Evolutionary conservation across 176 grass and related monocot species (phyloP).

Genomic region (Avena eriantha): DNA sequence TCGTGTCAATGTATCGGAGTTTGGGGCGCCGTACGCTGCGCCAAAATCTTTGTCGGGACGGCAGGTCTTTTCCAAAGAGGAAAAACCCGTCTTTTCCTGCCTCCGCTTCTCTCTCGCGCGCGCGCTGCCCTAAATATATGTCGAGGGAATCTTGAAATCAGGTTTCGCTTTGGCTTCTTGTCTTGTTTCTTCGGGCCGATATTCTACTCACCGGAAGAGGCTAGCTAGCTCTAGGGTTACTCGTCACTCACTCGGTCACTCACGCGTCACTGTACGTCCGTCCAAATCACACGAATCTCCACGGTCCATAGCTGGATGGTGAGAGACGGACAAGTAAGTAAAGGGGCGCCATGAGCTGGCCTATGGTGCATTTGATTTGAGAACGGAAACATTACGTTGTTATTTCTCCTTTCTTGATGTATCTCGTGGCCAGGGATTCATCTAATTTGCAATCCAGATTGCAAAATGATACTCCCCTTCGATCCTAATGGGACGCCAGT

Average conservation of each 20-base stretch:
- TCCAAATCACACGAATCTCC: slow-evolving; percentile 33
- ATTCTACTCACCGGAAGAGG: slow-evolving; percentile 43
- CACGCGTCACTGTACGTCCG: slow-evolving; percentile 36
- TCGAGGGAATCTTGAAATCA: slow-evolving; percentile 50
- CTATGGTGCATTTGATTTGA: neutral
- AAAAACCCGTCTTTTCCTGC: slow-evolving; percentile 48
- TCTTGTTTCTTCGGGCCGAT: slow-evolving; percentile 47
- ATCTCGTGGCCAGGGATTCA: neutral
- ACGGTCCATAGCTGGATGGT: neutral
- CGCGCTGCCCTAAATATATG: neutral
- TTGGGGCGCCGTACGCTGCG: slow-evolving; percentile 51
- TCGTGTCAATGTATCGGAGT: neutral
- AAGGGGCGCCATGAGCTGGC: slow-evolving; percentile 3
- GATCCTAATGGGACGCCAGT: too few species aligned
- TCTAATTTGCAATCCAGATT: neutral
- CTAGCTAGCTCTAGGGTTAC: slow-evolving; percentile 4
- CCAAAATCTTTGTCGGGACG: slow-evolving; percentile 55
- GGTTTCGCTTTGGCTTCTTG: slow-evolving; percentile 49
- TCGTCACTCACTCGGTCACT: slow-evolving; percentile 47
- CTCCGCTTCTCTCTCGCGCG: neutral
- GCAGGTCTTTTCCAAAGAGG: slow-evolving; percentile 41
- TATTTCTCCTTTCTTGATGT: neutral
- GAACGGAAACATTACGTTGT: neutral
- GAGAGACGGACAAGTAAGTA: slow-evolving; percentile 2
- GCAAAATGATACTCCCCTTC: neutral